Evolutionary conservation across 2,329 filamentous ascomycete species (phyloP).

Genomic region (Epichloe elymi): DNA sequence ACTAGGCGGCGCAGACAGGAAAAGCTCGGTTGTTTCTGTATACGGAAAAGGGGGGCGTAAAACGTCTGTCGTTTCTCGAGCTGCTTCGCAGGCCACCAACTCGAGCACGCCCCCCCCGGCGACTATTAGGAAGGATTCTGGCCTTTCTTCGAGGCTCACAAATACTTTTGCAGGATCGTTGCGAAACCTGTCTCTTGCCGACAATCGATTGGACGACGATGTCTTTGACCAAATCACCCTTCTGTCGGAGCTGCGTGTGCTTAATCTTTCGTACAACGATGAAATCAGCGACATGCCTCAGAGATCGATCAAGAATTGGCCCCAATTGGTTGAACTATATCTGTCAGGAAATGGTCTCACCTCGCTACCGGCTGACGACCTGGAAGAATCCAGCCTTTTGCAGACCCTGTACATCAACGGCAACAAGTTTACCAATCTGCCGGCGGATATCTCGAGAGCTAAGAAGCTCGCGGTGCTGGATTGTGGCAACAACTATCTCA

Average conservation of each 20-base stretch:
- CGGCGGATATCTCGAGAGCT: conserved; percentile 88
- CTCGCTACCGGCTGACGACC: conserved; percentile 79
- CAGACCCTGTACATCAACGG: conserved; percentile 91
- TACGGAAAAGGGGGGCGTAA: conserved; percentile 72
- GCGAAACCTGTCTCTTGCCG: conserved; percentile 73
- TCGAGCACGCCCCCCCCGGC: conserved; percentile 36
- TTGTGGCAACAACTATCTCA: conserved; percentile 86
- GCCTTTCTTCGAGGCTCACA: conserved; percentile 62
- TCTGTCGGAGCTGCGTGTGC: conserved; percentile 68
- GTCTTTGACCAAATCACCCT: conserved; percentile 84
- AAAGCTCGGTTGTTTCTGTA: conserved; percentile 73
- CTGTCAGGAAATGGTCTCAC: conserved; percentile 91
- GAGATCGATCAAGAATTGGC: conserved; percentile 78
- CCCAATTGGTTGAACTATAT: conserved; percentile 80
- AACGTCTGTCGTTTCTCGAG: conserved; percentile 66
- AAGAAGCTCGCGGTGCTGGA: conserved; percentile 85
- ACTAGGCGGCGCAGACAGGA: conserved; percentile 47
- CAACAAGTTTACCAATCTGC: conserved; percentile 94
- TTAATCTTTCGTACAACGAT: conserved; percentile 92
- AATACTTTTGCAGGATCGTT: conserved; percentile 84
- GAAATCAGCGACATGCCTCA: conserved; percentile 78
- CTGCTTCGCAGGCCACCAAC: conserved; percentile 32
- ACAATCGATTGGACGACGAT: conserved; percentile 89
- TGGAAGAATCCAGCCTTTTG: conserved; percentile 78
- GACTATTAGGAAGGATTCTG: conserved; percentile 71